Evolutionary conservation across 2,329 filamentous ascomycete species (phyloP).

Genomic region (Phaeosphaeriaceae sp.): DNA sequence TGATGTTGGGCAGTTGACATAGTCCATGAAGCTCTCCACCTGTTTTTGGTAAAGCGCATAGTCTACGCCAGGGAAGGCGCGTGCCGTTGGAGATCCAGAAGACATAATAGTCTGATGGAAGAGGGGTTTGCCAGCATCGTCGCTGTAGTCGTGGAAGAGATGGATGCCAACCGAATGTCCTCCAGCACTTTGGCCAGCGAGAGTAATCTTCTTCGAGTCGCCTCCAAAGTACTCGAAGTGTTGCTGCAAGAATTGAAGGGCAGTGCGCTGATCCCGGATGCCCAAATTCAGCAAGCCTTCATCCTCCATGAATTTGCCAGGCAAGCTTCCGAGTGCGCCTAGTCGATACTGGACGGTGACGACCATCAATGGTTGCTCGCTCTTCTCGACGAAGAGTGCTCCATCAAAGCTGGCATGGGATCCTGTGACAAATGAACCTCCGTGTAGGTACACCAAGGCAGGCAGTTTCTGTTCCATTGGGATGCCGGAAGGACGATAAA

Average conservation of each 20-base stretch:
- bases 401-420: constrained; percentile 44
- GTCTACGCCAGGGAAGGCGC: constrained; percentile 43
- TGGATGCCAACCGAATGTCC: constrained; percentile 47
- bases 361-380: constrained; percentile 40
- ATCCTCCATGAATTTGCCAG: constrained; percentile 43
- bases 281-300: constrained; percentile 45
- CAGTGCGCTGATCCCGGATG: constrained; percentile 37
- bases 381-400: constrained; percentile 41
- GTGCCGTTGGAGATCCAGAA: constrained; percentile 45
- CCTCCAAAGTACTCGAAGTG: constrained; percentile 51
- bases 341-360: constrained; percentile 47
- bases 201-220: constrained; percentile 49
- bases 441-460: constrained; percentile 41
- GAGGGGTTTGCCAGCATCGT: constrained; percentile 36
- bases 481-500: constrained; percentile 39
- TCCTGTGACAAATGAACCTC: constrained; percentile 40
- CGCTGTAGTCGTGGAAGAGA: constrained; percentile 47
- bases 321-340: constrained; percentile 43
- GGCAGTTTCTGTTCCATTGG: constrained; percentile 38
- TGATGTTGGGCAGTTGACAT: constrained; percentile 33
- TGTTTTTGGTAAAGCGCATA: constrained; percentile 41
- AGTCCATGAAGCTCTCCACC: constrained; percentile 40
- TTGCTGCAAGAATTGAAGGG: constrained; percentile 50
- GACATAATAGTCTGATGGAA: constrained; percentile 45
- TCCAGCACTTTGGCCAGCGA: constrained; percentile 53